A percentile compares a stretch with the other conserved stretches of the same genome.
Evolutionary conservation across 257 asterid genomes (phyloP).

Genomic region (Fraxinus quadrangulata): DNA sequence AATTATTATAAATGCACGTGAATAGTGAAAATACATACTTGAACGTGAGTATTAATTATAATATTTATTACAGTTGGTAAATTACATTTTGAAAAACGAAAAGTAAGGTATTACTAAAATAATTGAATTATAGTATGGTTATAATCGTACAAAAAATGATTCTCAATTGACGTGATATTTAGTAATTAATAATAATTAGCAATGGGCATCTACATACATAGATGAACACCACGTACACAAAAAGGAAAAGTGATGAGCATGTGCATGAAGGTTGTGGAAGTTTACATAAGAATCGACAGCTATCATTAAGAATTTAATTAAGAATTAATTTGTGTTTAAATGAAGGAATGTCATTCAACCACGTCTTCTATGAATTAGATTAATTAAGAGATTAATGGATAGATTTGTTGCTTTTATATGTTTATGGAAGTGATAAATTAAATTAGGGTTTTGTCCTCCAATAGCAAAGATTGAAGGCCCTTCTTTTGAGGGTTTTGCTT

Average conservation of each 20-base stretch:
- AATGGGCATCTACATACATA: background rate
- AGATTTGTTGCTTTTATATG: background rate
- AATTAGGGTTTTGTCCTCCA: background rate
- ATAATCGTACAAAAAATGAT: too few species aligned
- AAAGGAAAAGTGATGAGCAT: background rate
- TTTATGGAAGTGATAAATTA: background rate
- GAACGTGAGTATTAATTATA: too few species aligned
- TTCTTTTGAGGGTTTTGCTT: background rate
- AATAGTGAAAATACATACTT: too few species aligned
- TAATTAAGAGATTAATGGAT: background rate
- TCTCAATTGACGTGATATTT: too few species aligned
- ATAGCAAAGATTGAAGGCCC: background rate
- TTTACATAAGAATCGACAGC: background rate
- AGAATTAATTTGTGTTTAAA: background rate
- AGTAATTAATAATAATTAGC: too few species aligned
- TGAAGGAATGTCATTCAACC: conserved; percentile 3
- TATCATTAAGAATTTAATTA: background rate
- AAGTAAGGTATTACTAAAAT: too few species aligned
- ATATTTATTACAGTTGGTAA: too few species aligned
- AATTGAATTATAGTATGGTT: too few species aligned
- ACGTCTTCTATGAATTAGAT: background rate
- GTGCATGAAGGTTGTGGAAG: background rate
- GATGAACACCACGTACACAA: background rate
- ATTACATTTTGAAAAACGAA: too few species aligned
- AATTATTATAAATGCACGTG: too few species aligned